Percentiles rank a stretch among this genome's conserved stretches.
Conservation (phyloP, 129 eudicot genomes). For the Artemisia argyi region DNA sequence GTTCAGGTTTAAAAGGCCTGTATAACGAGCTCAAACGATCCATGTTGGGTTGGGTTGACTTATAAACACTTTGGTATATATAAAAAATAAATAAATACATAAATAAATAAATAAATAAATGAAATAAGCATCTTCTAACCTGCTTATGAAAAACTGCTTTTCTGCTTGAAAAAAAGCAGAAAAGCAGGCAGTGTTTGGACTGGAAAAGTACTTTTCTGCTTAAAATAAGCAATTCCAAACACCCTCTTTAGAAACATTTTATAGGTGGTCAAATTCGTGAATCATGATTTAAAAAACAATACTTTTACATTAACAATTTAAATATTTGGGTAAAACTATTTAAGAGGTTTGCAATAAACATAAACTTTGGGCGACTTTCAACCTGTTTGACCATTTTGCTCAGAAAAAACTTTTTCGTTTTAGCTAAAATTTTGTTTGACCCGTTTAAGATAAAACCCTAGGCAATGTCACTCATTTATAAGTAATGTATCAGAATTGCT, state of each 20-base stretch:
- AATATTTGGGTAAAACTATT: background rate
- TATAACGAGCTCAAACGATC: too few species aligned
- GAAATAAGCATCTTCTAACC: too few species aligned
- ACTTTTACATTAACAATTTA: background rate
- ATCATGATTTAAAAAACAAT: background rate
- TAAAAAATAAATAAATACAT: too few species aligned
- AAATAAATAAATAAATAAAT: too few species aligned
- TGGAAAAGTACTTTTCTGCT: too few species aligned
- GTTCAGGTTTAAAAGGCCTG: background rate
- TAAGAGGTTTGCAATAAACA: background rate
- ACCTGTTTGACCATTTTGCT: background rate
- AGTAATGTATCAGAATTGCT: constrained; percentile 2
- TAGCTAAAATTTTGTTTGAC: background rate
- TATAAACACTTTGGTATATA: background rate
- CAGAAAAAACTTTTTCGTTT: background rate
- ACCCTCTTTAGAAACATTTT: too few species aligned
- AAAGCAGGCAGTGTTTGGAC: too few species aligned
- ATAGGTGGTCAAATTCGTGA: too few species aligned
- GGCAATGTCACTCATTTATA: background rate
- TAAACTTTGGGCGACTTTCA: constrained; percentile 5
- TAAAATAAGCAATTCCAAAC: too few species aligned
- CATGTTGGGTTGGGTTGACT: background rate
- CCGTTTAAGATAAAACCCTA: background rate
- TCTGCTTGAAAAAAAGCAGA: too few species aligned
- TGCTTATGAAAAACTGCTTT: too few species aligned